Evolutionary conservation across 1,284 basidiomycete genomes (phyloP).

Genomic region (Ganoderma sp.): DNA sequence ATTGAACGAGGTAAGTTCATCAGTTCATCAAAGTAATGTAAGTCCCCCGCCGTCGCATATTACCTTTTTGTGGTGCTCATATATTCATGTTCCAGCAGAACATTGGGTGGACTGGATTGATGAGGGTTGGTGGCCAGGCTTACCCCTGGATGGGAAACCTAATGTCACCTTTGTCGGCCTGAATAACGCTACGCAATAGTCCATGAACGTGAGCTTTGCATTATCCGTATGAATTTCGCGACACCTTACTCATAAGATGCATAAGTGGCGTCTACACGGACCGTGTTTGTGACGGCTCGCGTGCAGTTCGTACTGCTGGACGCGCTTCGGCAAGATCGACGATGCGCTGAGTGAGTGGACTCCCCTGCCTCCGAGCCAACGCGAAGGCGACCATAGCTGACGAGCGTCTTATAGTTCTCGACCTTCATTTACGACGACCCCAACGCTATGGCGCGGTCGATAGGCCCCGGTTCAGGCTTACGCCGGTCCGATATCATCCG

Average conservation of each 20-base stretch:
- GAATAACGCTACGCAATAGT: slow-evolving; percentile 60
- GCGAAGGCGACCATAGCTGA: not conserved
- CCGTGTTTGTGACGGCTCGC: slow-evolving; percentile 59
- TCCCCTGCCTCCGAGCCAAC: no score
- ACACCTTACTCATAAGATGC: not conserved
- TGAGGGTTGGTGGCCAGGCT: slow-evolving; percentile 61
- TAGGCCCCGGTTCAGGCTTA: slow-evolving; percentile 57
- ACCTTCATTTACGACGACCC: slow-evolving; percentile 60
- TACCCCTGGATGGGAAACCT: slow-evolving; percentile 66
- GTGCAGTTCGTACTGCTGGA: slow-evolving; percentile 60
- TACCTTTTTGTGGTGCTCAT: not conserved
- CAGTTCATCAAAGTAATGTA: slow-evolving; percentile 70
- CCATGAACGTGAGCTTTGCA: slow-evolving; percentile 47
- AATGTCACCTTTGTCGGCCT: slow-evolving; percentile 48
- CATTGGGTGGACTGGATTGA: slow-evolving; percentile 71
- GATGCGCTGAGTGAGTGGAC: slow-evolving; percentile 49
- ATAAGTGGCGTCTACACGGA: slow-evolving; percentile 69
- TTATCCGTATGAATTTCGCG: not conserved
- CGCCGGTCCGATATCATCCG: slow-evolving; percentile 56
- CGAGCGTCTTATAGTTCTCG: slow-evolving; percentile 49
- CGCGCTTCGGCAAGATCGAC: slow-evolving; percentile 49
- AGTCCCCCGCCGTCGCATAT: slow-evolving; percentile 21
- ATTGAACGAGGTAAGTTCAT: slow-evolving; percentile 65
- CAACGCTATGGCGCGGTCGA: slow-evolving; percentile 53
- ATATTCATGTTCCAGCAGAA: slow-evolving; percentile 44